Conservation (phyloP, 352 stramenopile genomes). For the Blastocystis sp. region DNA sequence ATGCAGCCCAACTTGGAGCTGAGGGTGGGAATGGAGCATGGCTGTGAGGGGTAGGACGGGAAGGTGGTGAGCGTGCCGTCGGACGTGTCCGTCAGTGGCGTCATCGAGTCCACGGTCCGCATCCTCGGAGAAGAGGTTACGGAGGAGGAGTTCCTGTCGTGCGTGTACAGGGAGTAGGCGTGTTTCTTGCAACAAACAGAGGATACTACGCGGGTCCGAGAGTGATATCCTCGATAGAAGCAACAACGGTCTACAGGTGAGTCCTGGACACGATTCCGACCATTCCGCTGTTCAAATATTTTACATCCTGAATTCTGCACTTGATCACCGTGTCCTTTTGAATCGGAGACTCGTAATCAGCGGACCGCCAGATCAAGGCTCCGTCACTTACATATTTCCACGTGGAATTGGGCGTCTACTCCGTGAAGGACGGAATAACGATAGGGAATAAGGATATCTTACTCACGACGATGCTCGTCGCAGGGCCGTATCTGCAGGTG, state of each 20-base stretch:
- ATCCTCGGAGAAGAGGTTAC: conserved; percentile 53
- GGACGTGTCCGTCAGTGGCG: conserved; percentile 49
- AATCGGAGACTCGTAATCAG: conserved; percentile 9
- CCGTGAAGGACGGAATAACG: not conserved
- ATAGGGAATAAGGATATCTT: conserved; percentile 44
- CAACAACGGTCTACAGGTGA: conserved; percentile 37
- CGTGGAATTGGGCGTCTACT: not conserved
- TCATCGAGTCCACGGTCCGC: conserved; percentile 46
- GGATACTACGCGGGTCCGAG: conserved; percentile 20
- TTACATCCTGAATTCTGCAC: conserved; percentile 44
- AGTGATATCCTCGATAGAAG: conserved; percentile 52
- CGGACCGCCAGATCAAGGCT: not conserved
- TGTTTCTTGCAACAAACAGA: conserved; percentile 10
- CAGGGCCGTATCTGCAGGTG: conserved; percentile 39
- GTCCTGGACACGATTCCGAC: not conserved
- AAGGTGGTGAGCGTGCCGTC: not conserved
- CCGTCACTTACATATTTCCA: conserved; percentile 47
- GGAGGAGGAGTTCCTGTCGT: conserved; percentile 45
- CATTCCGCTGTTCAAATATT: conserved; percentile 23
- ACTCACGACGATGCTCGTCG: conserved; percentile 20
- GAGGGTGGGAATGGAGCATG: not conserved
- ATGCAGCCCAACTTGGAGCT: conserved; percentile 71
- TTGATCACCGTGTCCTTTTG: conserved; percentile 52
- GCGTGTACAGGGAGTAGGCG: conserved; percentile 27
- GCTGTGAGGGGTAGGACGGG: not conserved